Percentiles rank a stretch among this genome's conserved stretches.
Conservation (phyloP, 1,284 basidiomycete species). For the Afroboletus lepidellus region DNA sequence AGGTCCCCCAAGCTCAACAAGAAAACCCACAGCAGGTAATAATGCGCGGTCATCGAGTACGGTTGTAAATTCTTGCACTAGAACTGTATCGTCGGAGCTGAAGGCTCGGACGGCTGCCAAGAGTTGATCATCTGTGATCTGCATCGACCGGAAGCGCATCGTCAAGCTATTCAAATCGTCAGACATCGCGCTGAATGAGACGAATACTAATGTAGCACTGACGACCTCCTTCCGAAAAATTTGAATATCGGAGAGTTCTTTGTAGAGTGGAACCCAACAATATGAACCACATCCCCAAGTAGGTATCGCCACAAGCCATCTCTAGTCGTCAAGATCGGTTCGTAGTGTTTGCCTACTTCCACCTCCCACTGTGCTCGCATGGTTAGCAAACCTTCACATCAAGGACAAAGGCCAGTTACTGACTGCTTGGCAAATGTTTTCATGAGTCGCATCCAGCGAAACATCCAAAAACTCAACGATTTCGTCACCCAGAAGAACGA, state of each 20-base stretch:
- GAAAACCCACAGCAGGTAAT: constrained; percentile 13
- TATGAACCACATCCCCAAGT: constrained; percentile 19
- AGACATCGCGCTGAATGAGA: not conserved
- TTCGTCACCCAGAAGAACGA: constrained; percentile 1
- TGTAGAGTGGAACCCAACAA: constrained; percentile 16
- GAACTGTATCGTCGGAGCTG: constrained; percentile 2
- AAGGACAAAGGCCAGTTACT: not conserved
- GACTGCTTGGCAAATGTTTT: constrained; percentile 17
- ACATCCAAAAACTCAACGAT: constrained; percentile 20
- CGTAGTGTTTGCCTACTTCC: constrained; percentile 19
- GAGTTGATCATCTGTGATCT: constrained; percentile 15
- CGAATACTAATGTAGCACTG: not conserved
- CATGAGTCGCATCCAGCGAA: constrained; percentile 4
- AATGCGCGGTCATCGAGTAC: constrained; percentile 12
- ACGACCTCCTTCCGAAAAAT: constrained; percentile 16
- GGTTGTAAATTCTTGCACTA: constrained; percentile 17
- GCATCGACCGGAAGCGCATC: constrained; percentile 5
- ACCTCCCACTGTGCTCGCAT: constrained; percentile 24
- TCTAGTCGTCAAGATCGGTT: constrained; percentile 21
- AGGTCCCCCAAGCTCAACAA: constrained; percentile 16
- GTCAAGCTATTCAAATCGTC: constrained; percentile 7
- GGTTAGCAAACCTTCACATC: not conserved
- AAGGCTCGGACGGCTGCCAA: not conserved
- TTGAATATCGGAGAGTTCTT: constrained; percentile 12
- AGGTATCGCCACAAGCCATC: constrained; percentile 28